Evolutionary conservation across 805 yeast genomes (phyloP), one percentile per base, ranked within the genome.

Genomic region (Lachancea quebecensis): DNA sequence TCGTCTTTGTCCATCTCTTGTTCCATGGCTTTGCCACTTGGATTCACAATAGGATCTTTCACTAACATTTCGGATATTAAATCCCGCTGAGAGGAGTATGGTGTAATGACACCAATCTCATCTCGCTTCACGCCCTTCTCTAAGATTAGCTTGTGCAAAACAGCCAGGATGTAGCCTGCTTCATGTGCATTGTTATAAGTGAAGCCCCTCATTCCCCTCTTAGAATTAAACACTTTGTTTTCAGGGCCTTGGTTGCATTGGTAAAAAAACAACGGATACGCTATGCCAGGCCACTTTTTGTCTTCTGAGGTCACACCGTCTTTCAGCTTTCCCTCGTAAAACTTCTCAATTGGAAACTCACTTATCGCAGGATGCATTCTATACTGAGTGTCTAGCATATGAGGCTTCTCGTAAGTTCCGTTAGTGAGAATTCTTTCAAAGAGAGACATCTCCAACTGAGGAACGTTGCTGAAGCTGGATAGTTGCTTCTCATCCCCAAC

Each of bases 401-500:
- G 79, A 2, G 85, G 83, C 11, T 72, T 70, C 27, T 67, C 64
- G 55, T 78, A 81, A 0, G 82, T 73, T 2, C 83, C 85, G 59
- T 81, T 82, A 35, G 69, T 60, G 39, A 83, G 60, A 3, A 81
- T 75, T 56, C 91, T 69, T 65, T 83, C 88, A 55, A 83, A 83
- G 45, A 83, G 62, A 1, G 88, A 81, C 65, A 78, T 69, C 44
- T 82, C 81, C 48, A 83, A 66, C 46, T 77, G 74, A 41, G 85
- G 85, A 17, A 82, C 78, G 52, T 80, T 79, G 4, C 86, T 77
- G 59, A 82, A 83, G 50, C 85, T 78, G 58, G 85, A 78, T 66
- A 83, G 69, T 60, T 83, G 91, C 49, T 78, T 81, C 53, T 82
- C 85, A 62, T 83, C 91, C 50, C 89, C 90, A 33, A 79, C 89